Evolutionary conservation across 768 basidiomycete species (phyloP).

Genomic region (Sarcodon sp.): DNA sequence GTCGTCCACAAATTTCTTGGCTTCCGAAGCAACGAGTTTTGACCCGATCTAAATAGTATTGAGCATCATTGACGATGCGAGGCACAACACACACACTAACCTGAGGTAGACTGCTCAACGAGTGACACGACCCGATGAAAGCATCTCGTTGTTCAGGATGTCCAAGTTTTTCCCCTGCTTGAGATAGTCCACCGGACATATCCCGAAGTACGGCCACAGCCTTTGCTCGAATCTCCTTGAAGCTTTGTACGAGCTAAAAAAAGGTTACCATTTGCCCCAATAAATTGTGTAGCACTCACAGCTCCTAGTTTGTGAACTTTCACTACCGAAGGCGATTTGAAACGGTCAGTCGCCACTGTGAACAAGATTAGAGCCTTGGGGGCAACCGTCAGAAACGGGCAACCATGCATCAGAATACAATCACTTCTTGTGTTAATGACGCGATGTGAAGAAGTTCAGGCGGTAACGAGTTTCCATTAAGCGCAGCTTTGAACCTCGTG

Average conservation of each 20-base stretch:
- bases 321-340: slow-evolving; percentile 55
- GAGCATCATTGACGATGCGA: not conserved
- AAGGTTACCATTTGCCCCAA: not conserved
- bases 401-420: not conserved
- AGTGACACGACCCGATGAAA: slow-evolving; percentile 37
- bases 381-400: not conserved
- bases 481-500: slow-evolving; percentile 31
- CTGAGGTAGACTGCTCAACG: slow-evolving; percentile 19
- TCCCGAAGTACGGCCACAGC: slow-evolving; percentile 40
- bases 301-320: slow-evolving; percentile 64
- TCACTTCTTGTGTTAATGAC: slow-evolving; percentile 63
- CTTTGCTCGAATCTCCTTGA: slow-evolving; percentile 47
- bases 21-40: slow-evolving; percentile 9
- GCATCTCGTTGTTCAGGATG: slow-evolving; percentile 37
- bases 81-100: slow-evolving; percentile 3
- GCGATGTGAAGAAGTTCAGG: slow-evolving; percentile 60
- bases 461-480: slow-evolving; percentile 26
- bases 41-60: not conserved
- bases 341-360: slow-evolving; percentile 54
- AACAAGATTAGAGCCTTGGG: slow-evolving; percentile 62
- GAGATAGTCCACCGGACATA: slow-evolving; percentile 39
- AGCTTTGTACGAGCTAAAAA: slow-evolving; percentile 48
- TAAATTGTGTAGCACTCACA: slow-evolving; percentile 26
- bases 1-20: slow-evolving; percentile 56
- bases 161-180: slow-evolving; percentile 36